Evolutionary conservation across 352 stramenopile species (phyloP), one percentile per base, ranked within the genome.

Genomic region (Phytopythium delawarense): DNA sequence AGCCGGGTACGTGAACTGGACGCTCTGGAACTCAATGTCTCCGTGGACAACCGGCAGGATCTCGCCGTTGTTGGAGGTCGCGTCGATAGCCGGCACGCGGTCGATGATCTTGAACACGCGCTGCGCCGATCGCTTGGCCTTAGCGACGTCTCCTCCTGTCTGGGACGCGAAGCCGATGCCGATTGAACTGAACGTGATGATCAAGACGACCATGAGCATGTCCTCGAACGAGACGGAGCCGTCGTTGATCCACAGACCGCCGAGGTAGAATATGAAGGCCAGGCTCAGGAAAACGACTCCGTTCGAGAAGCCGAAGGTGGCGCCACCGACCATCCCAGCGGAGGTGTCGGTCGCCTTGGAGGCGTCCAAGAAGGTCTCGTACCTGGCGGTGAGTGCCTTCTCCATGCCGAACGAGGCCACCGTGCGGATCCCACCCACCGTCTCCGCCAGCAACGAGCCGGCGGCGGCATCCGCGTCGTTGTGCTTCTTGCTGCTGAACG

Each of bases 131-230:
- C 59, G 28, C 46, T 72, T 64, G 30, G 72, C 67, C 58, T 77
- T 74, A 32, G 45, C 61, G 13, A 63, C 39, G 48, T 79, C 73
- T 8, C 59, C 61, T 4, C 59, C 52, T 39, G 60, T 65, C 34
- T 70, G 64, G 0, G 64, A 63, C 0, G 63, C 62, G 46, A 74
- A 66, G 21, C 71, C 68, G 4, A 77, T 50, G 5, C 65, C 70
- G 42, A 76, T 71, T 1, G 56, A 54, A 13, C 48, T 73, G 12
- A 79, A 55, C 25, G 77, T 75, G 39, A 93, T 81, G 7, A 82
- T 67, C 64, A 91, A 85, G 12, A 95, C 62, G 34, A 85, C 79
- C 65, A 83, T 84, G 56, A 93, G 79, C 55, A 94, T 77, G 37
- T 87, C 65, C 53, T 89, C 64, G 57, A 94, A 94, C 18, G 69